These are phyloP conservation scores for Venturia pyrina DNA, from an alignment of 2,329 filamentous ascomycete genomes.

Conservation along the genomic window DNA sequence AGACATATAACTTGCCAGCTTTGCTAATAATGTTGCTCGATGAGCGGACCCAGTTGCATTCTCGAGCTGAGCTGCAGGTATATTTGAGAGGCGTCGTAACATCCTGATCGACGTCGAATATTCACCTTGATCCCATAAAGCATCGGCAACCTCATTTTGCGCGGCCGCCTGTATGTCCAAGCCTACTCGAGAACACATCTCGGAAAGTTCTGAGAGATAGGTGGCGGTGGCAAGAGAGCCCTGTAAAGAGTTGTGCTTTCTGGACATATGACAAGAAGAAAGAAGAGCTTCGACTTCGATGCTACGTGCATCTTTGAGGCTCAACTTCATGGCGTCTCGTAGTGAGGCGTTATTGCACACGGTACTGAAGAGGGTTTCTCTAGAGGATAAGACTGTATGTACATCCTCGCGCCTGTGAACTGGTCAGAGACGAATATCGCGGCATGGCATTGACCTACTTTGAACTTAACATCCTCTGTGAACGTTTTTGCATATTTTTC, in stretches of 20 bases:
- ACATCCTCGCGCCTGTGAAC: constrained; percentile 48
- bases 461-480: constrained; percentile 73
- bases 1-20: constrained; percentile 45
- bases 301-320: constrained; percentile 53
- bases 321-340: constrained; percentile 50
- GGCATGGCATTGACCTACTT: constrained; percentile 43
- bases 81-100: constrained; percentile 56
- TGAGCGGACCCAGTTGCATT: constrained; percentile 13
- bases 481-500: constrained; percentile 52
- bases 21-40: constrained; percentile 64
- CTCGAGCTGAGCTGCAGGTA: constrained; percentile 12
- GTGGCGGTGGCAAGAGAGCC: constrained; percentile 82
- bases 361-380: constrained; percentile 72
- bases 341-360: constrained; percentile 61
- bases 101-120: constrained; percentile 81
- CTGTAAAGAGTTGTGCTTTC: constrained; percentile 72
- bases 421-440: background rate
- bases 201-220: constrained; percentile 67
- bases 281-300: constrained; percentile 71
- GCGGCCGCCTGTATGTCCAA: constrained; percentile 68
- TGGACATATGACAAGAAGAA: constrained; percentile 62
- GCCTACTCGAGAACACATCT: constrained; percentile 57
- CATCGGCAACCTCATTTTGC: constrained; percentile 74
- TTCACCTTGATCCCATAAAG: constrained; percentile 91
- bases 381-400: constrained; percentile 68